Conservation (phyloP, 1,284 basidiomycete species). For the Moesziomyces aphidis region DNA sequence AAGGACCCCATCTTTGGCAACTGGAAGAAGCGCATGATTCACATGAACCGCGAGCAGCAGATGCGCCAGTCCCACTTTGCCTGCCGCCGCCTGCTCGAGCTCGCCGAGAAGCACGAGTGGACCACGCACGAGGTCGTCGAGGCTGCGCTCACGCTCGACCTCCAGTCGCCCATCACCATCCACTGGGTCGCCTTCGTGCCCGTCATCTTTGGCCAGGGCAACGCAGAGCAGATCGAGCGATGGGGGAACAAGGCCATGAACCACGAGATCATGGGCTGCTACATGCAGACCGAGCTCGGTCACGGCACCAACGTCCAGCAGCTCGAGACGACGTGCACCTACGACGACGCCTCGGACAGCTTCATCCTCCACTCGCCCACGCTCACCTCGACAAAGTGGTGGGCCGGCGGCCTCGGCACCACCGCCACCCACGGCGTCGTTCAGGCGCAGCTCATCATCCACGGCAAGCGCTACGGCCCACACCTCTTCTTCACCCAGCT, state of each 20-base stretch:
- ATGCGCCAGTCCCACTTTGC: constrained; percentile 61
- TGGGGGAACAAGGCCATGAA: constrained; percentile 62
- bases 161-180: constrained; percentile 57
- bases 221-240: constrained; percentile 55
- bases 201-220: constrained; percentile 62
- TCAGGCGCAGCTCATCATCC: constrained; percentile 79
- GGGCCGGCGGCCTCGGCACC: constrained; percentile 77
- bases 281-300: constrained; percentile 72
- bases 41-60: constrained; percentile 63
- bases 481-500: constrained; percentile 78
- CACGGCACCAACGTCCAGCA: constrained; percentile 73
- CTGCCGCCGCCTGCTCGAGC: constrained; percentile 56
- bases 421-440: constrained; percentile 82
- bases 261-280: constrained; percentile 64
- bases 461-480: constrained; percentile 77
- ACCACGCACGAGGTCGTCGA: constrained; percentile 61
- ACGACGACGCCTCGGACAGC: constrained; percentile 75
- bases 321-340: constrained; percentile 83
- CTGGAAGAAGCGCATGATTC: constrained; percentile 62
- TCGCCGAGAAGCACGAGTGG: constrained; percentile 58
- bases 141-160: constrained; percentile 54
- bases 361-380: constrained; percentile 83
- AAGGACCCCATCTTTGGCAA: constrained; percentile 58
- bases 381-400: constrained; percentile 83
- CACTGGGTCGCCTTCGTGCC: constrained; percentile 65